Evolutionary conservation across 257 asterid genomes (phyloP).

Genomic region (Ballota nigra): DNA sequence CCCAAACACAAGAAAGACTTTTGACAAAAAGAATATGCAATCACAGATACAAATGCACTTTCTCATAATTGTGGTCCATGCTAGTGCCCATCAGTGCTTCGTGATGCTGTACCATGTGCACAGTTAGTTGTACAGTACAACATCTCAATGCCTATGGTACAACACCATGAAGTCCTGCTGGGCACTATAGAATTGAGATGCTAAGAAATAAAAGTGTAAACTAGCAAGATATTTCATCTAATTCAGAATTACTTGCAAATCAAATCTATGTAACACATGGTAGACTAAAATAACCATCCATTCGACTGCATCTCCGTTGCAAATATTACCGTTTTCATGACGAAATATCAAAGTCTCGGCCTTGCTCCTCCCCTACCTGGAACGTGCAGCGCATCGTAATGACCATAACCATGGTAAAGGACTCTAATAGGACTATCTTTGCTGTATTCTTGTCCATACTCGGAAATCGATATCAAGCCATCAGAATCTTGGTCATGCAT

Average conservation of each 20-base stretch:
- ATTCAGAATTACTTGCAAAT: background rate
- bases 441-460: constrained; percentile 89
- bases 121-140: too few species aligned
- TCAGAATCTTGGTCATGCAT: constrained; percentile 63
- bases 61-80: constrained; percentile 17
- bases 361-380: constrained; percentile 48
- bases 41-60: constrained; percentile 5
- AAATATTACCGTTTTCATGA: background rate
- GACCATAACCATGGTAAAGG: constrained; percentile 87
- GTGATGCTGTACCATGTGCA: too few species aligned
- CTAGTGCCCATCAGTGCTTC: too few species aligned
- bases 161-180: too few species aligned
- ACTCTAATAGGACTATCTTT: constrained; percentile 71
- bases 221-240: background rate
- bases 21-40: constrained; percentile 7
- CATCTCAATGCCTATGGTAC: too few species aligned
- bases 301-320: background rate
- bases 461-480: constrained; percentile 85
- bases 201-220: background rate
- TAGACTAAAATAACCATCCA: background rate
- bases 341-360: constrained; percentile 52
- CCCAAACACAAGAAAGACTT: constrained; percentile 1
- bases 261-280: background rate
- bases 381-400: constrained; percentile 76
- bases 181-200: too few species aligned